Percentiles rank a stretch among this genome's conserved stretches.
phyloP scores from a whole-genome alignment of 2,329 filamentous ascomycete species.

The Exophiala sp. region DNA sequence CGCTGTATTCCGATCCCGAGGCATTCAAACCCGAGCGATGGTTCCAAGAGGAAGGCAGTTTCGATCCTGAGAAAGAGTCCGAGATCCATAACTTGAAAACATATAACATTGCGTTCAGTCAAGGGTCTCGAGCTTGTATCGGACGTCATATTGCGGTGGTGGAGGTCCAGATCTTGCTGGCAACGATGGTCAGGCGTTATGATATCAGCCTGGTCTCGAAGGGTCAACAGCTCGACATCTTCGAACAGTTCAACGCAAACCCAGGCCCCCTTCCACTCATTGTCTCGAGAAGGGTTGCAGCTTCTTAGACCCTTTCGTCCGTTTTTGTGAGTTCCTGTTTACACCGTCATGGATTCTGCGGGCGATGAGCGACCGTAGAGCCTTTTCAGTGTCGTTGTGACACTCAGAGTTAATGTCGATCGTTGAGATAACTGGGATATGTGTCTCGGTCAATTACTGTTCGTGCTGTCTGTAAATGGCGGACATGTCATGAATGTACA shows the following conservation, averaged over 20 bases:
- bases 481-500: neutral
- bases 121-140: neutral
- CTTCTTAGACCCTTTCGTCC: neutral
- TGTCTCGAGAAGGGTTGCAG: neutral
- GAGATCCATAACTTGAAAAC: neutral
- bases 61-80: neutral
- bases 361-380: neutral
- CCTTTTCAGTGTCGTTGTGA: neutral
- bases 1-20: neutral
- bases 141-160: neutral
- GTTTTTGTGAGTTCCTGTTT: neutral
- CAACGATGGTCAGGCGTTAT: neutral
- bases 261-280: neutral
- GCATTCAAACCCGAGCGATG: neutral
- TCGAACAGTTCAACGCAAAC: neutral
- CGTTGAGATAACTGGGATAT: neutral
- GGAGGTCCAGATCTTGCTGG: neutral
- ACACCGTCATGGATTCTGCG: neutral
- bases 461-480: neutral
- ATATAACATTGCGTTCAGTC: neutral
- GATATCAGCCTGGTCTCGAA: neutral
- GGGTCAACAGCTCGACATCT: neutral
- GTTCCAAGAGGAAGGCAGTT: neutral
- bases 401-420: neutral
- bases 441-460: neutral